Evolutionary conservation across 345 rosid genomes (phyloP).

Genomic region (Melaleuca quinquenervia): DNA sequence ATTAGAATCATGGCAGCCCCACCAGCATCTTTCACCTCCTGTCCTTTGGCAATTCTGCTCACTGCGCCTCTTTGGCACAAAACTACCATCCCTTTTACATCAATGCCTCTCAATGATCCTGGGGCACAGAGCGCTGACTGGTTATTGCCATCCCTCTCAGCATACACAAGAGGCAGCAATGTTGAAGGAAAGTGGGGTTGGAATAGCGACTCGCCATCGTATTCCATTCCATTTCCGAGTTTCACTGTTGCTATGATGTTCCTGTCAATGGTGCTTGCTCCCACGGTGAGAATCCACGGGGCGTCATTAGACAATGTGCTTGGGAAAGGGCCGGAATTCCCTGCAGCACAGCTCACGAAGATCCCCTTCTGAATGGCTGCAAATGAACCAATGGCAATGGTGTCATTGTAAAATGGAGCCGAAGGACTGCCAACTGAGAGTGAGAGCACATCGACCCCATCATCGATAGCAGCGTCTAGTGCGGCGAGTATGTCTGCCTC

Average conservation of each 20-base stretch:
- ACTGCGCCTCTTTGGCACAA: slow-evolving; percentile 34
- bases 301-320: slow-evolving; percentile 32
- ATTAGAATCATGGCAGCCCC: slow-evolving; percentile 36
- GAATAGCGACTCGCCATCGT: slow-evolving; percentile 40
- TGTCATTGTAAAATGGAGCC: slow-evolving; percentile 28
- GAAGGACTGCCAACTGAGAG: slow-evolving; percentile 29
- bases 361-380: slow-evolving; percentile 47
- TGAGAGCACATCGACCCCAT: slow-evolving; percentile 44
- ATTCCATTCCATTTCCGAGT: slow-evolving; percentile 27
- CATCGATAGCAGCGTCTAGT: slow-evolving; percentile 37
- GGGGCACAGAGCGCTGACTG: slow-evolving; percentile 12
- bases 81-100: slow-evolving; percentile 31
- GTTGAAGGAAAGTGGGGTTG: slow-evolving; percentile 24
- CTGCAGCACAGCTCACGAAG: slow-evolving; percentile 37
- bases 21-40: slow-evolving; percentile 32
- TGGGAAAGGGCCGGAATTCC: slow-evolving; percentile 33
- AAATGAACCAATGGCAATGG: slow-evolving; percentile 46
- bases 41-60: slow-evolving; percentile 21
- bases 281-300: slow-evolving; percentile 54
- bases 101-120: slow-evolving; percentile 8
- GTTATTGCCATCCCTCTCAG: slow-evolving; percentile 16
- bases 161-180: slow-evolving; percentile 27
- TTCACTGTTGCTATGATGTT: slow-evolving; percentile 24
- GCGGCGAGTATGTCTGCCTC: slow-evolving; percentile 42
- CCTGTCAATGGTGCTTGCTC: slow-evolving; percentile 50